Evolutionary conservation across 1,139 yeast genomes (phyloP), one percentile per base, ranked within the genome.

Genomic region (Debaryomycetaceae sp.): DNA sequence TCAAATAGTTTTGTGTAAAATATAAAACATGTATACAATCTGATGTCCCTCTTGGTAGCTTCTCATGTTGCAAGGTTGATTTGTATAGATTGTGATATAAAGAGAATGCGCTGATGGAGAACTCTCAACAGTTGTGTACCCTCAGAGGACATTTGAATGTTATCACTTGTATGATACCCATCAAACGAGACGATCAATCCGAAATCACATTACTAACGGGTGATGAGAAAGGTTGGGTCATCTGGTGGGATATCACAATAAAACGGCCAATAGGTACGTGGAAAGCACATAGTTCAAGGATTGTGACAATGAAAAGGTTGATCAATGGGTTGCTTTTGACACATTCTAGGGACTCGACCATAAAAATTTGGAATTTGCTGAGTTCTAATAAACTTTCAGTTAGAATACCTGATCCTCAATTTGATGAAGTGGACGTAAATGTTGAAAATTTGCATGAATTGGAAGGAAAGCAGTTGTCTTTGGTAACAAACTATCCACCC

Each of bases 301-400:
- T 81, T 3, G 51, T 80, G 23, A 69, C 80, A 1, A 50, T 80
- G 4, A 57, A 63, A 42, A 73, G 71, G 45, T 51, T 75, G 4
- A 50, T 53, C 7, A 35, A 67, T 49, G 65, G 74, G 8, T 52
- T 62, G 37, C 37, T 80, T 0, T 45, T 81, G 29, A 76, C 82
- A 1, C 87, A 82, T 53, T 78, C 81, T 0, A 67, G 80, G 49
- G 87, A 82, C 54, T 73, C 81, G 1, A 62, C 64, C 14, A 57
- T 80, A 6, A 71, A 70, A 41, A 58, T 81, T 11, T 81, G 86
- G 86, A 55, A 63, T 34, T 42, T 74, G 5, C n/a, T 22, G 2
- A 27, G 36, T 27, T 41, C 38, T 24, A 36, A 37, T n/a, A 31
- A 23, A 4, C 40, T 35, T 24, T 42, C 39, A 35, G 22, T 34